Evolutionary conservation across 2,329 filamentous ascomycete species (phyloP), one percentile per base, ranked within the genome.

Genomic region (Pseudomassariella vexata): DNA sequence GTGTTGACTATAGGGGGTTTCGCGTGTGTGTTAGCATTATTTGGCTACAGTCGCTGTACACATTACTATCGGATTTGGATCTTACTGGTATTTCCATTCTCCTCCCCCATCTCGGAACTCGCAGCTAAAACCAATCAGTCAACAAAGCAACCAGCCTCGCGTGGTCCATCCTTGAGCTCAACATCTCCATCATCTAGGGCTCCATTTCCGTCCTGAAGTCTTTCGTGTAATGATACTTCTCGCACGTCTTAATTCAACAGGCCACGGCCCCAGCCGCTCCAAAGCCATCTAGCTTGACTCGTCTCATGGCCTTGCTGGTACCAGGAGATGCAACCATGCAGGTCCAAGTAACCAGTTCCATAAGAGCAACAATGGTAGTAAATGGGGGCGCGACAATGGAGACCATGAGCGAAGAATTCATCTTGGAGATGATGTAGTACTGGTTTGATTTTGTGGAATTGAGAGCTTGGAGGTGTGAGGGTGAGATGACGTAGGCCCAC

Each of bases 1-100:
- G 56, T 69, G 15, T 63, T 67, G 30, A 56, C 49, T 5, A 36
- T 65, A 40, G 44, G 41, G 12, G 41, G 31, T 5, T 39, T 41
- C 17, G 44, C 46, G 19, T 47, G 44, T 26, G 35, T 47, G 32
- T 47, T 27, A 47, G 44, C 34, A 41, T 46, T 25, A 35, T 45
- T 21, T 37, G 42, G 4, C 28, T 47, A 23, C 37, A 44, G 29
- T 44, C 44, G 1, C 21, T 45, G 3, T 37, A 37, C 19, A 17
- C 18, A 5, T 30, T 45, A n/a, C 30, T 45, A 15, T 33, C 24
- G 5, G 36, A 33, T 23, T n/a, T 34, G 12, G 37, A 45, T 30
- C 29, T 43, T n/a, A 45, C 42, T 8, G 28, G 30, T 39, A 38
- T 14, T 16, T 30, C 21, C 8, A 28, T 10, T 21, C 16, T 12